Base-by-base conservation (phyloP, 768 basidiomycete species). In the Russula emetica region DNA sequence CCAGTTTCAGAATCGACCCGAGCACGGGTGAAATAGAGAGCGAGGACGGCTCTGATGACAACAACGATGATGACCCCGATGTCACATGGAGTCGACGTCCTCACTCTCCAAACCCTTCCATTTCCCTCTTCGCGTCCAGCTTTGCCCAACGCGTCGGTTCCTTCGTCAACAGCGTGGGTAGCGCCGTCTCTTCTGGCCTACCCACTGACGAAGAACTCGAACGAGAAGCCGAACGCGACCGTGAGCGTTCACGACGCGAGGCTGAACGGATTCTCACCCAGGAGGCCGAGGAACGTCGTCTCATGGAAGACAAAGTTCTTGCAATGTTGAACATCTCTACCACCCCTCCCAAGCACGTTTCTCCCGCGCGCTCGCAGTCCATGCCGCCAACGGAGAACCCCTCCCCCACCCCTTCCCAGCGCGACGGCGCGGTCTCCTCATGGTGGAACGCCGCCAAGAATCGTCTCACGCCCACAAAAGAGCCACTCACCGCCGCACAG, bases 391-490 rank as follows among this genome's bases (percentile, higher is more conserved):
- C 54, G 3, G 64, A 64, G 0, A 81, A 38, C 18, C 52, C 87
- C 0, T 87, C 88, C 0, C 88, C 87, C 1, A 78, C 84, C 2
- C 71, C 78, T 10, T 85, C 86, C 7, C 81, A 85, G 69, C 87
- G 88, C 73, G 88, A 86, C n/a, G 71, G 72, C 2, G 70, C 66
- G 1, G 13, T 34, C 42, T 26, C 61, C 8, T 62, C 61, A 0
- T 93, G 92, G 92, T 91, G 90, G 88, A 74, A 81, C 13, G 78
- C 83, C 3, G 84, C 90, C 22, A 92, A 89, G 79, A 83, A 83
- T 67, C 84, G 77, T 68, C 79, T 94, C 11, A 91, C 90, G 0
- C 89, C 91, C 2, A 87, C 87, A 14, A 93, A 92, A 69, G 85
- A 88, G 16, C 73, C 77, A 1, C 83, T 90, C n/a, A 93, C 92